Evolutionary conservation across 2,329 filamentous ascomycete species (phyloP), one percentile per base, ranked within the genome.

Genomic region (Aspergillus aculeatus): DNA sequence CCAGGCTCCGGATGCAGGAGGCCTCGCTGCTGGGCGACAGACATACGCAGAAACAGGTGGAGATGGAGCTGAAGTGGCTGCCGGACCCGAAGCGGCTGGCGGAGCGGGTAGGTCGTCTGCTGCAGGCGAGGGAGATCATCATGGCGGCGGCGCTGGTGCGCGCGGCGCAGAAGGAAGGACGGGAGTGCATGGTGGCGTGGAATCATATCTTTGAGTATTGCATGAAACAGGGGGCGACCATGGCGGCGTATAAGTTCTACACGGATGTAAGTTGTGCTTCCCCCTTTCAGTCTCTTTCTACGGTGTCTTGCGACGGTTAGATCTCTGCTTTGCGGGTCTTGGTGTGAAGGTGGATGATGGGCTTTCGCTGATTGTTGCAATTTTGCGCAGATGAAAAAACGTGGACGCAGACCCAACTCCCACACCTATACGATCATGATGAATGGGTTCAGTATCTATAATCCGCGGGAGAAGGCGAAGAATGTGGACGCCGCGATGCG

Each of bases 361-460:
- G 35, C 31, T n/a, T 32, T 56, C n/a, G 16, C 32, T 41, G 54
- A 44, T 23, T 38, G 9, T 19, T 5, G 2, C 16, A 44, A 26
- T 62, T 38, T 69, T 62, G 58, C 47, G 38, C 31, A 91, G 89
- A 98, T 99, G 94, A 99, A 98, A 79, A 98, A 98, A 78, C 85
- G 92, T 62, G 88, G 83, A 5, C 89, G 96, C 68, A 81, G 84
- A 26, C 94, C 95, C 1, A 94, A 93, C 72, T 84, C 86, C 3
- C 85, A 89, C 68, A 97, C 95, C 0, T 97, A 90, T 72, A 95
- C 91, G 19, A 87, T 91, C 59, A 84, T 98, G 60, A 87, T 99
- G 66, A 82, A 85, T 54, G 94, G 92, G 31, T 86, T 93, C 57
- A 84, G 88, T 47, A 77, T 81, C 47, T 86, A 88, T 16, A 72